Evolutionary conservation across 371 early-diverging fungal genomes (phyloP), one percentile per base, ranked within the genome.

Genomic region (Mortierella sp.): DNA sequence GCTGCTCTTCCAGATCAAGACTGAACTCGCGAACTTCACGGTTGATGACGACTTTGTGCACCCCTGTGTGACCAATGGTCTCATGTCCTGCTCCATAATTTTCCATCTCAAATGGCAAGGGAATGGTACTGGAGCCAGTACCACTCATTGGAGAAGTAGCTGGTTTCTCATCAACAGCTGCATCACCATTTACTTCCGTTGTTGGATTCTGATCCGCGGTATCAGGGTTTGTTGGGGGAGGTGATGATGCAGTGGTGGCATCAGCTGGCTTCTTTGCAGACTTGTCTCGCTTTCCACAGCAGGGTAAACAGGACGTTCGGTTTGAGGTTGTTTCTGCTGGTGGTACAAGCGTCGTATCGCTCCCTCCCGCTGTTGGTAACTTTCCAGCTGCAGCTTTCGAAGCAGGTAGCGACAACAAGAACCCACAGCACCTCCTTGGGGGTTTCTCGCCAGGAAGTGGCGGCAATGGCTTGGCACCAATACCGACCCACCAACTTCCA

Each of bases 51-150:
- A 81, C 81, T 40, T 81, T 81, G 69, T 66, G 75, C 2, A 69
- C 39, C 0, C 76, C 81, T 30, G 76, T 72, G 55, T 81, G 81
- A 6, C 80, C 80, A 62, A 79, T 79, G 12, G 80, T 79, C 62
- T 79, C 80, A 22, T 72, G 79, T 8, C 69, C 70, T n/a, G 20
- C 35, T 20, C 73, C 30, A 54, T 30, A 26, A 39, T 55, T 6
- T 11, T 32, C 66, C 57, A 52, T 65, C 55, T 69, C 65, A 2
- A 59, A 11, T 0, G 75, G 75, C 32, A 52, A 20, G 0, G 68
- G 49, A 8, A 39, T 60, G n/a, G 20, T 39, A 37, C 22, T 60
- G 18, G 60, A 60, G 2, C 60, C 39, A 18, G 6, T 5, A n/a
- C 22, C 39, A 37, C 37, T n/a, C 5, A n/a, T 22, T 6, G 37